These are phyloP conservation scores for Xylaria sp. DNA, from an alignment of 2,329 filamentous ascomycete genomes.

Conservation along the genomic window DNA sequence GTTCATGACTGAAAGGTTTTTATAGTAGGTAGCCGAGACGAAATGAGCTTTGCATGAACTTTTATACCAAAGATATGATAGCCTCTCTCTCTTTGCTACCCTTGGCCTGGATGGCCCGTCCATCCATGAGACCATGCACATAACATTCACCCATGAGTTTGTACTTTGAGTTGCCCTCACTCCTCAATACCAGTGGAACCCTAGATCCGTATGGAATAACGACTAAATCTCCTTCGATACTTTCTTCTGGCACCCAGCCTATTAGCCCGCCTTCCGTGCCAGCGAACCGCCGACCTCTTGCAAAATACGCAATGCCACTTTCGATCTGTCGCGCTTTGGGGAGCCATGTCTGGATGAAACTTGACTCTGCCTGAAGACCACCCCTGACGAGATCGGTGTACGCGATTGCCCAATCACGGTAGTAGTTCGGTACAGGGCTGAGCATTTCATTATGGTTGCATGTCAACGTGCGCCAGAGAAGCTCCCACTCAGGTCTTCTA, in stretches of 20 bases:
- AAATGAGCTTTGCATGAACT: background rate
- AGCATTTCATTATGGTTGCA: background rate
- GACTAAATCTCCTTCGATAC: background rate
- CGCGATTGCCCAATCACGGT: background rate
- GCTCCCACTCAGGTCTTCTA: background rate
- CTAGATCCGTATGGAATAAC: background rate
- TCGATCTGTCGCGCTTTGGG: background rate
- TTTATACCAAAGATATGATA: background rate
- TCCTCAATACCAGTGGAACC: background rate
- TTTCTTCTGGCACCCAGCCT: background rate
- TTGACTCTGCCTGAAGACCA: background rate
- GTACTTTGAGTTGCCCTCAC: background rate
- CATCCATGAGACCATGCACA: background rate
- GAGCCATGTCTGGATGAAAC: background rate
- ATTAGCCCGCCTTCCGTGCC: background rate
- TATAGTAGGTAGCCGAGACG: too few relatives aligned
- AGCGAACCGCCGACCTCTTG: background rate
- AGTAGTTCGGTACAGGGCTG: background rate
- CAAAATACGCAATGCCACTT: background rate
- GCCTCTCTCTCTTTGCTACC: background rate
- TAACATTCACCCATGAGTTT: background rate
- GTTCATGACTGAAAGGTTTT: too few relatives aligned
- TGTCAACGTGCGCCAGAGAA: background rate
- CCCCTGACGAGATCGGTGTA: background rate
- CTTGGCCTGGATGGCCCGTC: background rate